Evolutionary conservation across 805 yeast genomes (phyloP).

Genomic region (Spathaspora passalidarum): DNA sequence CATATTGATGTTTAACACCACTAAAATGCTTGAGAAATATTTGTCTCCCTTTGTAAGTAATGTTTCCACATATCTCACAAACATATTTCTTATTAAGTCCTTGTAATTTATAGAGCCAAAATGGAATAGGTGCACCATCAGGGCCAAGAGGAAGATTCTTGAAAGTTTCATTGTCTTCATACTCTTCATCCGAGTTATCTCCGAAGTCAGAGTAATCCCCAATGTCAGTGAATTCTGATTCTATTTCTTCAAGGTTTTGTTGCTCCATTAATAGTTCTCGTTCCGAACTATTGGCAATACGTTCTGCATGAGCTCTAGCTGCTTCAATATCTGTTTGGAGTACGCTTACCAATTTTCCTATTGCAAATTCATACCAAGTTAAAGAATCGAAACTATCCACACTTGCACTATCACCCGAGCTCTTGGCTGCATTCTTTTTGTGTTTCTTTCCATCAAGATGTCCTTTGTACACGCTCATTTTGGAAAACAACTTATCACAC

Average conservation of each 20-base stretch:
- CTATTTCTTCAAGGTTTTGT: constrained; percentile 36
- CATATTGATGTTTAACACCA: constrained; percentile 67
- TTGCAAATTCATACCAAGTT: constrained; percentile 30
- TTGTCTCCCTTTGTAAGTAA: constrained; percentile 67
- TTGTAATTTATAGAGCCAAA: constrained; percentile 87
- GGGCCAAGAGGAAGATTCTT: constrained; percentile 74
- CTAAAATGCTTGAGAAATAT: constrained; percentile 73
- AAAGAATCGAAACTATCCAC: neutral
- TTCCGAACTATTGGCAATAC: constrained; percentile 65
- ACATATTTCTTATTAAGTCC: constrained; percentile 70
- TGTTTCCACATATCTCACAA: constrained; percentile 88
- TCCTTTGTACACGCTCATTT: constrained; percentile 58
- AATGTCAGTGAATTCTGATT: constrained; percentile 38
- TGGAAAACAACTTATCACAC: constrained; percentile 64
- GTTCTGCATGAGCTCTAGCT: constrained; percentile 61
- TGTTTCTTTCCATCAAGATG: constrained; percentile 81
- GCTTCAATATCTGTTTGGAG: constrained; percentile 40
- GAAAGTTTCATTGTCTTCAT: constrained; percentile 42
- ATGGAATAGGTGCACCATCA: constrained; percentile 91
- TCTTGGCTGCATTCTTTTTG: constrained; percentile 40
- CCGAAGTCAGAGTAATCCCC: constrained; percentile 1
- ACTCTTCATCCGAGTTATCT: constrained; percentile 12
- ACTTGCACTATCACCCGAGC: neutral
- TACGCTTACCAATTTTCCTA: constrained; percentile 33
- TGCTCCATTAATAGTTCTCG: constrained; percentile 60